Evolutionary conservation across 805 yeast species (phyloP).

Genomic region (Maudiozyma serrabonitensis): DNA sequence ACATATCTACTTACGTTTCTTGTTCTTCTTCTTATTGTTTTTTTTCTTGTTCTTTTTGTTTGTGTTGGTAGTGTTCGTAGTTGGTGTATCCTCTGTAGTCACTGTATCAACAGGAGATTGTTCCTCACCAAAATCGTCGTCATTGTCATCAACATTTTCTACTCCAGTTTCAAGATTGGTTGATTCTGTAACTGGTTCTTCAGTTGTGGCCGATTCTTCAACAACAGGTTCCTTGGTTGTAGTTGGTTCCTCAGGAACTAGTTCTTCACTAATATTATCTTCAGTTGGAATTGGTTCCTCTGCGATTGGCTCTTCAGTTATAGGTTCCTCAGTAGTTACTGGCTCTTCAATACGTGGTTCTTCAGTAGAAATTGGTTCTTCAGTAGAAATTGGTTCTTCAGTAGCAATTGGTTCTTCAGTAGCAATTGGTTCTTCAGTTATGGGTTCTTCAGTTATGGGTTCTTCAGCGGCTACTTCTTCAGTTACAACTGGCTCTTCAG

Average conservation of each 20-base stretch:
- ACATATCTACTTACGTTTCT: not conserved
- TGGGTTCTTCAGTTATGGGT: not conserved
- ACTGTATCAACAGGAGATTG: not conserved
- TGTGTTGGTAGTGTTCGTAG: not conserved
- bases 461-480: conserved; percentile 1
- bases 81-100: not conserved
- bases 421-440: conserved; percentile 2
- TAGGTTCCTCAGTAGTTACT: conserved; percentile 4
- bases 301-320: conserved; percentile 2
- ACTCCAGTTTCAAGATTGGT: conserved; percentile 6
- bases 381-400: conserved; percentile 1
- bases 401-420: conserved; percentile 3
- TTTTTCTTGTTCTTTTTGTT: conserved; percentile 4
- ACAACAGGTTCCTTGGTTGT: conserved; percentile 2
- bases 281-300: conserved; percentile 3
- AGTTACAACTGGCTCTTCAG: not conserved
- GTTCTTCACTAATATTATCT: conserved; percentile 1
- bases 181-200: conserved; percentile 5
- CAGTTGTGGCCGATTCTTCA: not conserved
- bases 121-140: conserved; percentile 4
- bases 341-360: conserved; percentile 4
- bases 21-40: conserved; percentile 5
- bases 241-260: not conserved
- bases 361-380: conserved; percentile 1
- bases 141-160: not conserved